Base-by-base conservation (phyloP, 2,329 filamentous ascomycete genomes). In the Trichoderma sp. region DNA sequence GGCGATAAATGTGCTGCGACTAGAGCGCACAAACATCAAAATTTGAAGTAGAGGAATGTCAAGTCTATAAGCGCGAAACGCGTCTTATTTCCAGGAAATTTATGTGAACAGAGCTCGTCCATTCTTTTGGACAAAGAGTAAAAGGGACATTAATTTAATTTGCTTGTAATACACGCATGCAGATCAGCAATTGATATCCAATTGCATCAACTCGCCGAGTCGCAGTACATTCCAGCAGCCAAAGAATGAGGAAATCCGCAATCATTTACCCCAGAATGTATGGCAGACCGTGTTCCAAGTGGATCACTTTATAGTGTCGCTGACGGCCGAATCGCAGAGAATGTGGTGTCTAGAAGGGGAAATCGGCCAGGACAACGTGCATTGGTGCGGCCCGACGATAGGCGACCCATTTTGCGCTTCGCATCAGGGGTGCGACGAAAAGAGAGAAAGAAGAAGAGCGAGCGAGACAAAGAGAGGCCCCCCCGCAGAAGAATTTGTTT, bases 341-440 rank as follows among this genome's bases (percentile, higher is more conserved):
- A 70, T 72, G 65, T 70, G 39, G 34, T 64, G 57, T 72, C 71
- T 69, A 30, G 71, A 72, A 72, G 71, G 60, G 71, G 71, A 72
- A 72, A 72, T 72, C 39, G 21, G 65, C 36, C 56, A 64, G 66
- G 66, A 72, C 65, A 72, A 64, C 58, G 71, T 72, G 71, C 71
- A 72, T 72, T 70, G 66, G 71, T 70, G 71, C 71, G 71, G 58
- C 32, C 71, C 66, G 66, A 64, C 66, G 58, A 65, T 60, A 70
- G 65, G 71, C 58, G 65, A 70, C 39, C 70, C 63, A 63, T 67
- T 68, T 57, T 58, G 34, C 53, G 28, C 39, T 56, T 62, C 47
- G 32, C 36, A 57, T 63, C 58, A 57, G 43, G 64, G 70, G 61
- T 62, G 66, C 28, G 21, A 36, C 34, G 15, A 28, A 9, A 11